Base-by-base conservation (phyloP, 495 filamentous ascomycete genomes). In the Penicillium herquei region DNA sequence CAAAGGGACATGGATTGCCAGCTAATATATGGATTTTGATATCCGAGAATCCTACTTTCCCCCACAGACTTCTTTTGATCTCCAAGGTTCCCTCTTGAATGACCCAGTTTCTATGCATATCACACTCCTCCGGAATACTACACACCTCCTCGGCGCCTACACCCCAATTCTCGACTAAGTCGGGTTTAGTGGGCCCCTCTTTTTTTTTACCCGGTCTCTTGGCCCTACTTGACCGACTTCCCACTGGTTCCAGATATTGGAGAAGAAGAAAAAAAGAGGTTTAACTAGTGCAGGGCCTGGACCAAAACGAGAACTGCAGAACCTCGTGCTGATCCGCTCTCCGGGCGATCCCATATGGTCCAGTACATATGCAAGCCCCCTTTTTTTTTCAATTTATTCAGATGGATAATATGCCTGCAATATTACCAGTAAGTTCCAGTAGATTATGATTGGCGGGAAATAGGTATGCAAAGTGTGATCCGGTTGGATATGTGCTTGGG, bases 251-350 rank as follows among this genome's bases (percentile, higher is more conserved):
- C 55, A 39, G 35, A 39, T 13, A 49, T 32, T 32, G 11, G 32
- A 43, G 21, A 26, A 26, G 21, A 26, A 26, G 21, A 26, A 26
- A 26, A 26, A 26, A 26, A 26, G 21, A 26, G 21, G 21, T 26
- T 52, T n/a, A 43, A 44, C 43, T 55, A 59, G 52, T 32, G 46
- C 48, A 61, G 55, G 62, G 59, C 45, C 62, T 65, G 65, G 52
- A 52, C 44, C 61, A 48, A 52, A 50, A 21, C 42, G 40, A 18
- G 51, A 34, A 11, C 26, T 61, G 52, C 39, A 56, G 52, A 54
- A 57, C 11, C 18, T 39, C 35, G n/a, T 30, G 49, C n/a, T 51
- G 53, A 59, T 62, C 59, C 21, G 49, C 52, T 62, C 56, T 17
- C 11, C 54, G 49, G 58, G 50, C 35, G 34, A 56, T 26, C 35